Evolutionary conservation across 148 eudicot genomes (phyloP).

Genomic region (Chenopodium album): DNA sequence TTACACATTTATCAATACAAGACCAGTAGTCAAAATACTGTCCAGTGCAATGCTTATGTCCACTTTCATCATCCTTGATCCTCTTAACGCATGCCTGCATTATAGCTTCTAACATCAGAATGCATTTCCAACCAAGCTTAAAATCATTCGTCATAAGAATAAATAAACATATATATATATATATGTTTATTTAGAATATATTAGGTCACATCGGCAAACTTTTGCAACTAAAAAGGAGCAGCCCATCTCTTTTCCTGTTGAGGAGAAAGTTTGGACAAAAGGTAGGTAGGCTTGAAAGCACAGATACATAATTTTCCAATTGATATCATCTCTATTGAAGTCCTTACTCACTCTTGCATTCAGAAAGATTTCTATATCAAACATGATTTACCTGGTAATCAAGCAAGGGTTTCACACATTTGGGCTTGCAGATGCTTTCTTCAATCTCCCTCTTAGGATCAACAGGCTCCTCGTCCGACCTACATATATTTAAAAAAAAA

Average conservation of each 20-base stretch:
- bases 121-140: background rate
- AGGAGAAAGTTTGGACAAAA: background rate
- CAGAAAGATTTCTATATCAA: background rate
- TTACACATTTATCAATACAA: constrained; percentile 40
- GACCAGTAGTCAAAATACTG: constrained; percentile 43
- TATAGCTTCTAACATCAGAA: background rate
- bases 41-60: constrained; percentile 45
- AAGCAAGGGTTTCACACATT: constrained; percentile 41
- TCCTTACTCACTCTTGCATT: background rate
- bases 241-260: background rate
- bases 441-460: constrained; percentile 42
- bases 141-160: background rate
- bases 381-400: constrained; percentile 34
- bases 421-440: constrained; percentile 42
- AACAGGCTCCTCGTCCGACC: constrained; percentile 48
- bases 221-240: background rate
- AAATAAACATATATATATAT: no score
- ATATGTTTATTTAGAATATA: background rate
- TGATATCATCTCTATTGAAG: background rate
- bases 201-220: background rate
- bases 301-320: background rate
- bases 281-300: background rate
- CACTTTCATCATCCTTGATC: constrained; percentile 36
- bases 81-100: constrained; percentile 41
- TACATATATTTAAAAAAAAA: background rate